Percentiles rank a stretch among this genome's conserved stretches.
Evolutionary conservation across 192 early-diverging fungal species (phyloP).

Genomic region (Paraglomus brasilianum): DNA sequence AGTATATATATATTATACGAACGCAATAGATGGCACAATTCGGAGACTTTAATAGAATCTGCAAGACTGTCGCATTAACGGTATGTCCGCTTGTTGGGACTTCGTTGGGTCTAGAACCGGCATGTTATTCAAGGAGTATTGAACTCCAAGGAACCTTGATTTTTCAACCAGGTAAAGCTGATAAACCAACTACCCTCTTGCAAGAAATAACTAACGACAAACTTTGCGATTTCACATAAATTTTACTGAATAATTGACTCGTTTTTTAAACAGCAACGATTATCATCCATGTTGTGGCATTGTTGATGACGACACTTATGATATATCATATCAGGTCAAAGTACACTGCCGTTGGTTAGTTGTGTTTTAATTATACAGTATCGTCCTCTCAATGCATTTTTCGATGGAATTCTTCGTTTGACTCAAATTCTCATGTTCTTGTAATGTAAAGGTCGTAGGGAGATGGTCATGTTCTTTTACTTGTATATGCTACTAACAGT

Average conservation of each 20-base stretch:
- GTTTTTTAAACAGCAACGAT: slow-evolving; percentile 67
- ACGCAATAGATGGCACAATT: slow-evolving; percentile 44
- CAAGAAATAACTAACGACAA: no score
- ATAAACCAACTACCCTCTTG: neutral
- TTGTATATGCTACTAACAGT: slow-evolving; percentile 83
- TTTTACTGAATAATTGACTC: neutral
- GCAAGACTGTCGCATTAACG: slow-evolving; percentile 77
- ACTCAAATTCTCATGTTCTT: neutral
- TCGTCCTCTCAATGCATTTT: neutral
- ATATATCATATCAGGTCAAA: slow-evolving; percentile 97
- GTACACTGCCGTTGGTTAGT: slow-evolving; percentile 96
- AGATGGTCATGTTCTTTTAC: slow-evolving; percentile 99
- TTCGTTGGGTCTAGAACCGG: slow-evolving; percentile 75
- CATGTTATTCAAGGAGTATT: slow-evolving; percentile 95
- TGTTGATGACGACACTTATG: slow-evolving; percentile 98
- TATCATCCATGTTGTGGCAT: slow-evolving; percentile 88
- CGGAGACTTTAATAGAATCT: slow-evolving; percentile 89
- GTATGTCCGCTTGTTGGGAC: slow-evolving; percentile 88
- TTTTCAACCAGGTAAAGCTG: slow-evolving; percentile 79
- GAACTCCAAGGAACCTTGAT: slow-evolving; percentile 80
- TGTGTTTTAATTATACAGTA: neutral
- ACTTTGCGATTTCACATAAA: neutral
- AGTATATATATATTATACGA: no score
- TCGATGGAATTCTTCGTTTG: neutral
- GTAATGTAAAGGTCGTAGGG: slow-evolving; percentile 75